Base-by-base conservation (phyloP, 2,329 filamentous ascomycete species). In the Aureobasidium musti region DNA sequence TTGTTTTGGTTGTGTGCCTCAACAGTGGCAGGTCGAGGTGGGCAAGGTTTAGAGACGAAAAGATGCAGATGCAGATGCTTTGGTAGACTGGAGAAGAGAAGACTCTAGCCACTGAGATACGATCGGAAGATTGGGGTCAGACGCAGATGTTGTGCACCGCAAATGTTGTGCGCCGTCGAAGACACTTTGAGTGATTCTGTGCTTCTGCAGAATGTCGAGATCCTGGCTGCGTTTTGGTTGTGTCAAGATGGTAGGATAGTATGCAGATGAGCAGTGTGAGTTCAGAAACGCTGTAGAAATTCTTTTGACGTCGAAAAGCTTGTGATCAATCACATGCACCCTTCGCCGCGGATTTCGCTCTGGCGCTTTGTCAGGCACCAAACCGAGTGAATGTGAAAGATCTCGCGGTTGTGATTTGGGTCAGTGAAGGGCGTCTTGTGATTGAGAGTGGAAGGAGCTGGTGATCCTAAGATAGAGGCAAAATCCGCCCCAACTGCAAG, bases 311-410 rank as follows among this genome's bases (percentile, higher is more conserved):
- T 7, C 30, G 52, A 2, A 37, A 35, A 17, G 21, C 52, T 39
- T 28, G 52, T 56, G 52, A 56, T 39, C 10, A 3, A 39, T 56
- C 52, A 56, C 52, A 56, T 56, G 52, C 52, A 26, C 33, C n/a
- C n/a, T n/a, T n/a, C n/a, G n/a, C n/a, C n/a, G n/a, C n/a, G n/a
- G n/a, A n/a, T n/a, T n/a, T n/a, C n/a, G n/a, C n/a, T n/a, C n/a
- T n/a, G n/a, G n/a, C n/a, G n/a, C n/a, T n/a, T n/a, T n/a, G n/a
- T n/a, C n/a, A n/a, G 8, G 30, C 30, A 33, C 30, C 33, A 17
- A 10, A 23, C 14, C 8, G 2, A 21, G 11, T 1, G 19, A 23
- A 23, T 1, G 19, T 19, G 30, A 54, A 8, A 35, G 11, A 35
- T 11, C 2, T 8, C 10, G 33, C 10, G 10, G 13, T 35, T 1